Conservation (phyloP, 352 stramenopile species). For the Phytophthora kernoviae region DNA sequence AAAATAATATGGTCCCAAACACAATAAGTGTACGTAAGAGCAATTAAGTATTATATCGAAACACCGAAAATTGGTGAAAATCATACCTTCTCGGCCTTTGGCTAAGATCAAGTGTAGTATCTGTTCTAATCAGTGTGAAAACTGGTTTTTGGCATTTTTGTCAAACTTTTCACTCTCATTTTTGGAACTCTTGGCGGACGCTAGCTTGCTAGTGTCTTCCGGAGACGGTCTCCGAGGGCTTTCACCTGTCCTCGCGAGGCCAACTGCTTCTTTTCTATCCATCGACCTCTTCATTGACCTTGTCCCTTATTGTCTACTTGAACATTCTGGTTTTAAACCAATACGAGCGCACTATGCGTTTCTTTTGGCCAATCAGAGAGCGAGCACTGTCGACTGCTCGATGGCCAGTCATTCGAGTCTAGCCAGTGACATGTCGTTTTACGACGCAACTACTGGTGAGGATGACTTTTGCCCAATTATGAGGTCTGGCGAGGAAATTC, state of each 20-base stretch:
- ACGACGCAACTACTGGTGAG: background rate
- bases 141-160: constrained; percentile 76
- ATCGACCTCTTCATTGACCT: no score
- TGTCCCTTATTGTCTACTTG: background rate
- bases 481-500: no score
- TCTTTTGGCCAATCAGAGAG: constrained; percentile 10
- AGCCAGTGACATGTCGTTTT: constrained; percentile 4
- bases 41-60: background rate
- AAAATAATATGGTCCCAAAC: no score
- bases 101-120: constrained; percentile 86
- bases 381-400: constrained; percentile 2
- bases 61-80: background rate
- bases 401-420: constrained; percentile 14
- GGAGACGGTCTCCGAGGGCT: constrained; percentile 20
- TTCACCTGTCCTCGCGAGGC: constrained; percentile 15
- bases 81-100: constrained; percentile 89
- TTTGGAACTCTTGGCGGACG: constrained; percentile 39
- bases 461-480: background rate
- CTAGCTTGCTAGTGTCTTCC: constrained; percentile 12
- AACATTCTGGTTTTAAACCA: background rate
- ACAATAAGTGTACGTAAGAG: background rate
- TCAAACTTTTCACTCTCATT: constrained; percentile 87
- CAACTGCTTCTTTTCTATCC: constrained; percentile 1
- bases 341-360: no score
- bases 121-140: constrained; percentile 90